Evolutionary conservation across 768 basidiomycete species (phyloP).

Genomic region (Peribolospora baueri): DNA sequence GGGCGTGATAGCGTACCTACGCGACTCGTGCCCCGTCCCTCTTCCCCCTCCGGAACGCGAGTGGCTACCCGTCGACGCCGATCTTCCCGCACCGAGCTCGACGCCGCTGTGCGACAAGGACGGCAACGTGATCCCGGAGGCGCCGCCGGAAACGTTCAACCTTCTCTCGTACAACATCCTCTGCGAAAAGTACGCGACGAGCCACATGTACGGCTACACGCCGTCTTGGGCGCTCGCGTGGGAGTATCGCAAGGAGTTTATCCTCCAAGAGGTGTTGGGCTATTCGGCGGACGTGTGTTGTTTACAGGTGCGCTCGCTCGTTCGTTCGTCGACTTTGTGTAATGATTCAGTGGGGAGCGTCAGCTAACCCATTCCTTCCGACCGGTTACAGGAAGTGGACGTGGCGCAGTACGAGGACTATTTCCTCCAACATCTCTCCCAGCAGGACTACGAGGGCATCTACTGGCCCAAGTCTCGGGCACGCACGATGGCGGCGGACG

Average conservation of each 20-base stretch:
- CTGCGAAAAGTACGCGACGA: conserved; percentile 70
- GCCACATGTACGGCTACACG: conserved; percentile 78
- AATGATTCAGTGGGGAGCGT: not conserved
- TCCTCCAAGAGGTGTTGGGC: conserved; percentile 57
- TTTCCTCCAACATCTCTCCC: conserved; percentile 46
- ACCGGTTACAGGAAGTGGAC: conserved; percentile 44
- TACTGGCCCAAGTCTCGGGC: conserved; percentile 80
- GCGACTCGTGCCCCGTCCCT: conserved; percentile 72
- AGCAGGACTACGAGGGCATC: conserved; percentile 66
- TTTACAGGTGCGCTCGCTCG: conserved; percentile 29
- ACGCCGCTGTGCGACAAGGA: conserved; percentile 34
- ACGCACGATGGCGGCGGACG: conserved; percentile 70
- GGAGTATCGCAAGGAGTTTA: conserved; percentile 73
- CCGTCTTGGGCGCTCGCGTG: conserved; percentile 90
- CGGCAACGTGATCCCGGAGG: conserved; percentile 25
- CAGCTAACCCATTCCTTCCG: not conserved
- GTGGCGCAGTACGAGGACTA: conserved; percentile 76
- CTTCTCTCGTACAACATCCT: conserved; percentile 83
- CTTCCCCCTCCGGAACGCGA: conserved; percentile 51
- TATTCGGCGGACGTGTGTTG: conserved; percentile 75
- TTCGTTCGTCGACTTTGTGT: not conserved
- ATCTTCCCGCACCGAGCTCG: conserved; percentile 21
- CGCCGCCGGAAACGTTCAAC: conserved; percentile 48
- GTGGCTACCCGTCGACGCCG: conserved; percentile 27
- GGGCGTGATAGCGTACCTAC: conserved; percentile 65